Conservation (phyloP, 345 rosid species). For the Syzygium grande region DNA sequence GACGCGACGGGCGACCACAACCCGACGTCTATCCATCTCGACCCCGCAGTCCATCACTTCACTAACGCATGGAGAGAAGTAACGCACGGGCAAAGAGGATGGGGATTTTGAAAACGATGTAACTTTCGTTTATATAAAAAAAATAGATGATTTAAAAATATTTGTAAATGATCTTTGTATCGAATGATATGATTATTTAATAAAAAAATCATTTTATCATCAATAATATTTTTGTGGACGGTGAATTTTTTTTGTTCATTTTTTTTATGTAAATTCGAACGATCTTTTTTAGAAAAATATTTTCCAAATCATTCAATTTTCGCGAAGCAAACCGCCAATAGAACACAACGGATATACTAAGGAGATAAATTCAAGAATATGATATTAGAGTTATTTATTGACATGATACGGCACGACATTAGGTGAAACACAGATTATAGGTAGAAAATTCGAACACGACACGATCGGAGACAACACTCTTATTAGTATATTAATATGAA, state of each 20-base stretch:
- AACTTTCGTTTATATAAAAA: no score
- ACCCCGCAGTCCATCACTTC: background rate
- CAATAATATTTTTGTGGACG: background rate
- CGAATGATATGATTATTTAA: background rate
- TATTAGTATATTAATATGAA: background rate
- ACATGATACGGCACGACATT: background rate
- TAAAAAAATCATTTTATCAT: background rate
- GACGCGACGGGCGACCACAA: background rate
- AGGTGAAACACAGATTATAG: background rate
- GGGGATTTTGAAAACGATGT: background rate
- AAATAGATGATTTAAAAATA: background rate
- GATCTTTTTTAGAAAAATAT: background rate
- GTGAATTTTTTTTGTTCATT: background rate
- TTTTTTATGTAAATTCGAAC: background rate
- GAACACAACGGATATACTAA: background rate
- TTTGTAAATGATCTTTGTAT: no score
- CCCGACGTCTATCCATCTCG: background rate
- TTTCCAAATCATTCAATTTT: background rate
- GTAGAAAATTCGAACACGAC: background rate
- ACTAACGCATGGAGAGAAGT: background rate
- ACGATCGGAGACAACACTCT: rapidly evolving
- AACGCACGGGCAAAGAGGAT: background rate
- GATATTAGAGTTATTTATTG: background rate
- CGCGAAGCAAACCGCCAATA: rapidly evolving
- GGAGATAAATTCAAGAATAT: background rate